phyloP scores from a whole-genome alignment of 768 basidiomycete genomes.

The Crassisporium funariophilum region DNA sequence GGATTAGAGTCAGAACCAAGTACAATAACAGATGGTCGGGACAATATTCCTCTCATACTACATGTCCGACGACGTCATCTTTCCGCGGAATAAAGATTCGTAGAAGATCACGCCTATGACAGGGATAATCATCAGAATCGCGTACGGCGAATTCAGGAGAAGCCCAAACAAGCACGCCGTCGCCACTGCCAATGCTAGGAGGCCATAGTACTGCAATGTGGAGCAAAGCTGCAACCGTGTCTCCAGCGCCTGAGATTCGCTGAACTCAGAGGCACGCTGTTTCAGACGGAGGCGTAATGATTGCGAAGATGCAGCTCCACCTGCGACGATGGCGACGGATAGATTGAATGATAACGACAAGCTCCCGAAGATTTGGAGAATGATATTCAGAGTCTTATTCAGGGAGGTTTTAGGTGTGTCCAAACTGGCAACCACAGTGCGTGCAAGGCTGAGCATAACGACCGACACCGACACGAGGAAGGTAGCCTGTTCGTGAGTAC shows the following conservation, averaged over 20 bases:
- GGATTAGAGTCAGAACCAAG: too few relatives aligned
- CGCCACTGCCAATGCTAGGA: background rate
- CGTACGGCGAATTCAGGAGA: background rate
- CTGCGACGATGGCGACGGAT: conserved; percentile 2
- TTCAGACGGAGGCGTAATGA: background rate
- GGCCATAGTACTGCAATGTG: conserved; percentile 4
- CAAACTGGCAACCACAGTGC: background rate
- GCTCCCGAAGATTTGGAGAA: conserved; percentile 1
- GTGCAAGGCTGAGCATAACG: conserved; percentile 1
- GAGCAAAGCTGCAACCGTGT: background rate
- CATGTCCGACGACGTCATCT: background rate
- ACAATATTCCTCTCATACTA: too few relatives aligned
- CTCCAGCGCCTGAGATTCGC: background rate
- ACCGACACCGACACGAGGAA: conserved; percentile 1
- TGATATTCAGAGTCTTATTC: background rate
- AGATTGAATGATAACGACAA: conserved; percentile 1
- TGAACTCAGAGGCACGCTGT: conserved; percentile 3
- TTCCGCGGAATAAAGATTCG: conserved; percentile 1
- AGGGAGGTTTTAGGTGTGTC: background rate
- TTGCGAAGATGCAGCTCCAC: conserved; percentile 1
- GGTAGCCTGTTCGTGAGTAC: conserved; percentile 2
- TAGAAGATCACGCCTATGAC: conserved; percentile 5
- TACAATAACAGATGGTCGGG: too few relatives aligned
- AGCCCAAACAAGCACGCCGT: conserved; percentile 1
- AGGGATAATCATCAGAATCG: conserved; percentile 2